Conservation (phyloP, 2,329 filamentous ascomycete species). For the Apiospora kogelbergensis region DNA sequence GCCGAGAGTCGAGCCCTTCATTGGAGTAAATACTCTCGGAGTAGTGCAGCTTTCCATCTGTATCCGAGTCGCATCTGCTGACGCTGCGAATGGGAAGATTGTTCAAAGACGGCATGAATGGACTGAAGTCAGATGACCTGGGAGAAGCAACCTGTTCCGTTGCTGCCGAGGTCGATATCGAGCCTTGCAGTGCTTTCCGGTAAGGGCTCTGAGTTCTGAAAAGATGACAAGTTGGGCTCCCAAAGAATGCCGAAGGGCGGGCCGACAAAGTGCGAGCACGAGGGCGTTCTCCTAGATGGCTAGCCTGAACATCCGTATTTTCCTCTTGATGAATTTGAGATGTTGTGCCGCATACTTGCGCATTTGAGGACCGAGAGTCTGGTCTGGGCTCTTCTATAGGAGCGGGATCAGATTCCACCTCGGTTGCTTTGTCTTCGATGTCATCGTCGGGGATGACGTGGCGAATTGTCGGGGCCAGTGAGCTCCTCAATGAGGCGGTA, state of each 20-base stretch:
- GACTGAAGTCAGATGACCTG: slow-evolving; percentile 31
- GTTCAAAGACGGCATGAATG: slow-evolving; percentile 42
- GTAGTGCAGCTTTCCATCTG: slow-evolving; percentile 37
- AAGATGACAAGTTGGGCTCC: slow-evolving; percentile 49
- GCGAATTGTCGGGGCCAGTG: slow-evolving; percentile 25
- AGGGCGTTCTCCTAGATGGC: neutral
- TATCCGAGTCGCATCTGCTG: slow-evolving; percentile 40
- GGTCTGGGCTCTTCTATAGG: neutral
- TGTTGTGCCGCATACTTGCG: neutral
- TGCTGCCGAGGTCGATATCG: slow-evolving; percentile 45
- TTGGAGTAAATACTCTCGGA: slow-evolving; percentile 52
- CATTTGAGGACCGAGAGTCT: neutral
- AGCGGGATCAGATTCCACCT: neutral
- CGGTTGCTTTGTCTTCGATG: neutral
- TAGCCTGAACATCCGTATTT: neutral
- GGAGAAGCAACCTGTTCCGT: slow-evolving; percentile 24
- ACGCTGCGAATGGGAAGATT: slow-evolving; percentile 40
- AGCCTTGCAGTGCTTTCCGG: slow-evolving; percentile 49
- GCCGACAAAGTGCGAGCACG: slow-evolving; percentile 35
- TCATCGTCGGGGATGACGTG: slow-evolving; percentile 21
- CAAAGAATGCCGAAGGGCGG: slow-evolving; percentile 51
- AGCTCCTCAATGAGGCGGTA: slow-evolving; percentile 14
- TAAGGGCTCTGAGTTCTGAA: slow-evolving; percentile 58
- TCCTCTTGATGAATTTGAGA: neutral
- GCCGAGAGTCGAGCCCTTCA: slow-evolving; percentile 23